Evolutionary conservation across 148 eudicot species (phyloP).

Genomic region (Fallopia convolvulus): DNA sequence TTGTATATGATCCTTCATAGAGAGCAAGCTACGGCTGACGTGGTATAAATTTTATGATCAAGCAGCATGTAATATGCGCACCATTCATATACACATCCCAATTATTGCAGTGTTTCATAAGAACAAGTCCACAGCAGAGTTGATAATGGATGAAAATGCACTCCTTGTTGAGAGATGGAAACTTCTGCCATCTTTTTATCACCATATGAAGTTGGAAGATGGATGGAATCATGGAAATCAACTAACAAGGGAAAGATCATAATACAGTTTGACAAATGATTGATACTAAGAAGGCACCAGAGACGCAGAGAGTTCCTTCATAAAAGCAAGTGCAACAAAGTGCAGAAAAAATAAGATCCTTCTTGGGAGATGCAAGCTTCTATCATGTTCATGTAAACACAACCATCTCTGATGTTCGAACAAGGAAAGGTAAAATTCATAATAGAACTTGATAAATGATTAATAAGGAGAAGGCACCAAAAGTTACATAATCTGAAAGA

Average conservation of each 20-base stretch:
- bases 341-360: too few species aligned
- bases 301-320: too few species aligned
- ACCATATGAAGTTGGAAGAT: background rate
- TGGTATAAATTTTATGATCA: background rate
- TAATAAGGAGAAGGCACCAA: background rate
- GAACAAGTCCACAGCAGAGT: too few species aligned
- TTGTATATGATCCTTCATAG: background rate
- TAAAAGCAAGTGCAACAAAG: too few species aligned
- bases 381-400: too few species aligned
- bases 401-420: too few species aligned
- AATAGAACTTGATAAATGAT: background rate
- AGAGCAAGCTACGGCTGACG: background rate
- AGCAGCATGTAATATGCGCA: background rate
- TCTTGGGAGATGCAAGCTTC: too few species aligned
- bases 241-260: background rate
- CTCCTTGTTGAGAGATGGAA: background rate
- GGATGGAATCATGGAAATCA: background rate
- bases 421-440: background rate
- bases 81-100: background rate
- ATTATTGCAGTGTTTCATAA: too few species aligned
- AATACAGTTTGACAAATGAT: background rate
- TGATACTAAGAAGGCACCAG: background rate
- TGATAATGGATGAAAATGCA: too few species aligned
- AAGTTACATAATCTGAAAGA: background rate
- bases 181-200: background rate